These are phyloP conservation scores for Pseudogymnoascus sp. DNA, from an alignment of 2,329 filamentous ascomycete species.

Conservation along the genomic window DNA sequence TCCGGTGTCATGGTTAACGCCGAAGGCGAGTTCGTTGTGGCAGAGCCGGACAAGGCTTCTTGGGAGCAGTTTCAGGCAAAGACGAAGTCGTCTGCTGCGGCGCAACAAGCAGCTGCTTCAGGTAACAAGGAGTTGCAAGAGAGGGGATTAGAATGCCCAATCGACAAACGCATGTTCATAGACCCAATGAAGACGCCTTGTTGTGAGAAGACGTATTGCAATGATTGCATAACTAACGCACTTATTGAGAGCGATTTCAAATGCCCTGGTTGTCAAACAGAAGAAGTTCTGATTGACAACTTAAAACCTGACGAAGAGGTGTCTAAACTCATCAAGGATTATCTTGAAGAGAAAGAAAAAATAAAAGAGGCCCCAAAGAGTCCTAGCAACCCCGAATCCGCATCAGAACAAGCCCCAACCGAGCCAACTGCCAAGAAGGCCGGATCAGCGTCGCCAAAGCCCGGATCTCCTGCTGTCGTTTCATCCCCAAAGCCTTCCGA, in stretches of 20 bases:
- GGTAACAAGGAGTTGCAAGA: constrained; percentile 83
- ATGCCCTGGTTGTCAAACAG: constrained; percentile 84
- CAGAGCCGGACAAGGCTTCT: constrained; percentile 85
- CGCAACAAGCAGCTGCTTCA: constrained; percentile 66
- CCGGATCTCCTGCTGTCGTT: constrained; percentile 20
- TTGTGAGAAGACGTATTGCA: constrained; percentile 97
- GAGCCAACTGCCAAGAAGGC: constrained; percentile 26
- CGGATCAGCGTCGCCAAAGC: constrained; percentile 27
- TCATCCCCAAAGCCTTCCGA: constrained; percentile 27
- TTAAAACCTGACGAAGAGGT: constrained; percentile 74
- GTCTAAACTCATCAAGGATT: constrained; percentile 69
- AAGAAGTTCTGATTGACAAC: constrained; percentile 89
- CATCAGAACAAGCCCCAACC: constrained; percentile 25
- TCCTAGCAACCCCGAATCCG: constrained; percentile 16
- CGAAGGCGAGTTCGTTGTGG: constrained; percentile 94
- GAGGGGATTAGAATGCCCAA: constrained; percentile 80
- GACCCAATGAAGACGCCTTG: constrained; percentile 98
- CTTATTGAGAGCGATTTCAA: constrained; percentile 97
- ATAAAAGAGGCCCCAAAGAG: constrained; percentile 31
- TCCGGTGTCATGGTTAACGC: constrained; percentile 96
- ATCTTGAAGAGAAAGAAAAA: constrained; percentile 48
- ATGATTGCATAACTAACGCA: constrained; percentile 98
- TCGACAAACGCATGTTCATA: constrained; percentile 97
- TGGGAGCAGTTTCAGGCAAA: constrained; percentile 98
- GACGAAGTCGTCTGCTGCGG: constrained; percentile 74